Evolutionary conservation across 1,284 basidiomycete genomes (phyloP).

Genomic region (Termitomyces sp.): DNA sequence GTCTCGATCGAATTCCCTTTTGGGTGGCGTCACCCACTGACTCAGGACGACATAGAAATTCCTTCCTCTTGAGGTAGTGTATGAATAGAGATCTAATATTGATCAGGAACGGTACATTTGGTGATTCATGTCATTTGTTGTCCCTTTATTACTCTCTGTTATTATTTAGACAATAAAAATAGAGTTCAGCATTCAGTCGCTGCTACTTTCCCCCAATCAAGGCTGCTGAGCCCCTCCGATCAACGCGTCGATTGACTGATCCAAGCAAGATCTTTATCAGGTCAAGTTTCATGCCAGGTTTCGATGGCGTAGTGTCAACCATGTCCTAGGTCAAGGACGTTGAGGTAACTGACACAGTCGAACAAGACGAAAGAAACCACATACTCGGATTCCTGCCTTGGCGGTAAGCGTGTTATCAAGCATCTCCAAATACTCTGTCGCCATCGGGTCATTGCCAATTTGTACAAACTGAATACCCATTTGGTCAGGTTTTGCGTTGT

Average conservation of each 20-base stretch:
- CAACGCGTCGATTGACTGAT: constrained; percentile 21
- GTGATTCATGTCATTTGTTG: no score
- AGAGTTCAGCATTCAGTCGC: neutral
- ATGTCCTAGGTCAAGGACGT: constrained; percentile 15
- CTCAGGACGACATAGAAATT: no score
- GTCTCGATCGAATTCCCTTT: no score
- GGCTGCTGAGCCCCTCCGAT: constrained; percentile 2
- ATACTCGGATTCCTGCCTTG: constrained; percentile 19
- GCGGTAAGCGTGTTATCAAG: constrained; percentile 38
- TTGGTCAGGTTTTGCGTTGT: constrained; percentile 5
- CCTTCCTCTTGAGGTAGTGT: no score
- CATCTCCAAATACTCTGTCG: constrained; percentile 33
- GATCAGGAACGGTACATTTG: no score
- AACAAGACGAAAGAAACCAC: neutral
- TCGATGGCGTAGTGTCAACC: constrained; percentile 15
- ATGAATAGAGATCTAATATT: no score
- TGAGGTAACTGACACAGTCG: neutral
- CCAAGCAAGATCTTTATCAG: constrained; percentile 23
- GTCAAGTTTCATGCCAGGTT: constrained; percentile 14
- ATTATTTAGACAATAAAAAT: no score
- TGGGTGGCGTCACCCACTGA: no score
- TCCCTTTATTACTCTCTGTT: no score
- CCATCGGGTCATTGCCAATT: constrained; percentile 35
- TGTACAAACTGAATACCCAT: constrained; percentile 49
- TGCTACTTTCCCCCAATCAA: neutral